Evolutionary conservation across 768 basidiomycete species (phyloP).

Genomic region (Leccinum uliginosum): DNA sequence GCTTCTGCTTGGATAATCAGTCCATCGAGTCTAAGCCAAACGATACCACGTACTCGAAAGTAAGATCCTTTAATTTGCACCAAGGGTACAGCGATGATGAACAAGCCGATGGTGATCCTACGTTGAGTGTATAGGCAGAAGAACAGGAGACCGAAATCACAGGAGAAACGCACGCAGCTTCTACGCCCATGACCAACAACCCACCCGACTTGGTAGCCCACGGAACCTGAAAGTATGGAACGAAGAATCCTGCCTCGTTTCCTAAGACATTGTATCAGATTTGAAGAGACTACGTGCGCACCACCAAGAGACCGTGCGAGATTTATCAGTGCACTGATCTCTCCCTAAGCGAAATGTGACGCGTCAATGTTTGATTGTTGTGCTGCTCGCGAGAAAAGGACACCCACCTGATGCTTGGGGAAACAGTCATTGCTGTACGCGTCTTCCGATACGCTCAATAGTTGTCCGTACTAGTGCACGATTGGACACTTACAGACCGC

Average conservation of each 20-base stretch:
- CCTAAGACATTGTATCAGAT: background rate
- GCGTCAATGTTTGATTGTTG: background rate
- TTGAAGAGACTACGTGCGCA: constrained; percentile 1
- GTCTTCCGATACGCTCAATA: constrained; percentile 19
- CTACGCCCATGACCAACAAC: constrained; percentile 34
- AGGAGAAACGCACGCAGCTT: constrained; percentile 31
- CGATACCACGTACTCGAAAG: constrained; percentile 29
- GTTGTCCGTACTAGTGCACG: background rate
- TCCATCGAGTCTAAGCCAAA: background rate
- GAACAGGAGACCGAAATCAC: background rate
- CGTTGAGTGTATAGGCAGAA: background rate
- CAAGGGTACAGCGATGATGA: constrained; percentile 34
- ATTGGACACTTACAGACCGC: constrained; percentile 30
- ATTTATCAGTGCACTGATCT: constrained; percentile 41
- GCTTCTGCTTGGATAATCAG: constrained; percentile 13
- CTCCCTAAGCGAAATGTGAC: constrained; percentile 27
- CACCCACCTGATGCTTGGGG: constrained; percentile 27
- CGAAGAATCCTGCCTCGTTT: constrained; percentile 27
- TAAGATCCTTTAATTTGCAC: constrained; percentile 32
- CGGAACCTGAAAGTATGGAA: constrained; percentile 39
- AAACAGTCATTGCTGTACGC: constrained; percentile 38
- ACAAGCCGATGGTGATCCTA: constrained; percentile 33
- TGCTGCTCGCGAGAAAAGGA: too few relatives aligned
- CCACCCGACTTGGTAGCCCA: constrained; percentile 36
- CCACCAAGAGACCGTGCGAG: constrained; percentile 34